These are phyloP conservation scores for Cucumis melo DNA, from an alignment of 306 rosid genomes.

Conservation along the genomic window DNA sequence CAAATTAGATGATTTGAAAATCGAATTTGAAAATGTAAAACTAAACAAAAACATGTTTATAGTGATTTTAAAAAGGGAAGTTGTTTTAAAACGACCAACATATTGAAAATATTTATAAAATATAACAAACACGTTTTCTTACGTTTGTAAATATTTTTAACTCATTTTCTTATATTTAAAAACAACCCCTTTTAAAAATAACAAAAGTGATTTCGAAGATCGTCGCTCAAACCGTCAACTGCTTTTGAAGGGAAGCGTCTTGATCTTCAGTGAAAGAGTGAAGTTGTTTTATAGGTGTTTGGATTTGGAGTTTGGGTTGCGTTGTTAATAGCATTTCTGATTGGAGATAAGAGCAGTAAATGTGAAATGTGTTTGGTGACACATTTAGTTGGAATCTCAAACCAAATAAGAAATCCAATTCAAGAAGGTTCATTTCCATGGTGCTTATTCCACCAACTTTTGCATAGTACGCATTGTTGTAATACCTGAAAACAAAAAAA, in stretches of 20 bases:
- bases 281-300: not conserved
- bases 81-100: no score
- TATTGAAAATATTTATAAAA: no score
- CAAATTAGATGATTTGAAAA: no score
- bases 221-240: not conserved
- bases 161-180: no score
- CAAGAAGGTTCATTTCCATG: constrained; percentile 71
- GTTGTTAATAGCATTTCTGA: not conserved
- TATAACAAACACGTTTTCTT: no score
- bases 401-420: constrained; percentile 75
- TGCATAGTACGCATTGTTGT: constrained; percentile 90
- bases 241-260: not conserved
- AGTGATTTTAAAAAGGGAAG: no score
- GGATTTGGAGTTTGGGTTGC: not conserved
- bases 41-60: no score
- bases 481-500: constrained; percentile 34
- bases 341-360: constrained; percentile 26
- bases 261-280: not conserved
- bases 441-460: constrained; percentile 91
- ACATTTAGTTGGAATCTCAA: constrained; percentile 65
- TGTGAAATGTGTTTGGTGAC: constrained; percentile 48
- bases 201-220: no score
- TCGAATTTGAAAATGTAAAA: no score
- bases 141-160: no score
- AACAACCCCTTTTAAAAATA: no score